These are phyloP conservation scores for Mediolabrus comicus DNA, from an alignment of 108 stramenopile genomes.

Conservation along the genomic window DNA sequence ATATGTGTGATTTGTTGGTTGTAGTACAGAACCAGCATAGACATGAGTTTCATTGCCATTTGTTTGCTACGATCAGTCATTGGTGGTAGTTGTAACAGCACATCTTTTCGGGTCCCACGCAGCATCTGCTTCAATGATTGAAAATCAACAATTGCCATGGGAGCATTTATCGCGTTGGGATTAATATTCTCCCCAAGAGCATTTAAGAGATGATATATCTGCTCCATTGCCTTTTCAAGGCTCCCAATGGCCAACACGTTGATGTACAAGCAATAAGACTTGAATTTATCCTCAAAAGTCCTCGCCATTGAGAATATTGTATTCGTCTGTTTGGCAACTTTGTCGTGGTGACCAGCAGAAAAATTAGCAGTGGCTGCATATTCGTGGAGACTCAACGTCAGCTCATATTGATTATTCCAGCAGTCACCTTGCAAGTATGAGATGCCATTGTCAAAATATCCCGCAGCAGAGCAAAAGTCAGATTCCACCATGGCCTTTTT, in stretches of 20 bases:
- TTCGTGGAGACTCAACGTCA: neutral
- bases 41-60: slow-evolving; percentile 16
- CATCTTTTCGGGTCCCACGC: slow-evolving; percentile 8
- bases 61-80: slow-evolving; percentile 17
- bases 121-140: slow-evolving; percentile 3
- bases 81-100: neutral
- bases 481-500: slow-evolving; percentile 5
- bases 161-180: slow-evolving; percentile 1
- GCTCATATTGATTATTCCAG: neutral
- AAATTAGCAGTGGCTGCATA: neutral
- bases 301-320: neutral
- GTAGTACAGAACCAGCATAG: slow-evolving; percentile 13
- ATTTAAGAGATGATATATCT: slow-evolving; percentile 1
- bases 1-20: slow-evolving; percentile 6
- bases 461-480: slow-evolving; percentile 3
- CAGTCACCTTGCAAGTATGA: slow-evolving; percentile 8
- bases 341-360: neutral
- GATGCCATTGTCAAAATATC: slow-evolving; percentile 4
- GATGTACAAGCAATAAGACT: slow-evolving; percentile 11
- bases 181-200: slow-evolving; percentile 2
- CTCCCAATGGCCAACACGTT: neutral
- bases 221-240: slow-evolving; percentile 3
- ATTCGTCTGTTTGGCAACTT: slow-evolving; percentile 1
- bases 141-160: slow-evolving; percentile 7
- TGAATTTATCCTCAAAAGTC: slow-evolving; percentile 9